phyloP scores from a whole-genome alignment of 2,329 filamentous ascomycete species.

The Diplodia sapinea region DNA sequence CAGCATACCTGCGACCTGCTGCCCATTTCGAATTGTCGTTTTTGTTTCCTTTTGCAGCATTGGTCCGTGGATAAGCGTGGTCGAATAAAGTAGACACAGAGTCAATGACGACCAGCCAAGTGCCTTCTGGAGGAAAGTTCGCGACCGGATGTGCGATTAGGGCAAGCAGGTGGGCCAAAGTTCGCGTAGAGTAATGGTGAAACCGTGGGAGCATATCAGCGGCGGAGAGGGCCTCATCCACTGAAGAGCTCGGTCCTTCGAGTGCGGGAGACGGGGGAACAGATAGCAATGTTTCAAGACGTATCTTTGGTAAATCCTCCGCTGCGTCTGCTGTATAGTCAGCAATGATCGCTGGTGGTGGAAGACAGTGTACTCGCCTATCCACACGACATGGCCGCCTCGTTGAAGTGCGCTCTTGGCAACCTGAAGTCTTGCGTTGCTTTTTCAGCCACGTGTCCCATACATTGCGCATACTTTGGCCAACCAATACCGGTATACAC shows the following conservation, averaged over 20 bases:
- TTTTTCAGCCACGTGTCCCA: not conserved
- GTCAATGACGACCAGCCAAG: conserved; percentile 77
- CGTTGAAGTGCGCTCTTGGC: conserved; percentile 66
- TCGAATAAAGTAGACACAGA: conserved; percentile 78
- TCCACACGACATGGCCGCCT: conserved; percentile 74
- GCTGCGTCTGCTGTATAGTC: conserved; percentile 52
- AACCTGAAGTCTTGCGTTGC: conserved; percentile 67
- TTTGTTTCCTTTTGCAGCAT: conserved; percentile 50
- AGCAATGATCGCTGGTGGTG: not conserved
- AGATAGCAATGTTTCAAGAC: conserved; percentile 57
- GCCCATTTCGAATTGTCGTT: conserved; percentile 56
- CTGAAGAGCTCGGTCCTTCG: conserved; percentile 24
- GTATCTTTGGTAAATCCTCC: conserved; percentile 54
- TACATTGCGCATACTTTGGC: not conserved
- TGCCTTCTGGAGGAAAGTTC: conserved; percentile 65
- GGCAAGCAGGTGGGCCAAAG: conserved; percentile 71
- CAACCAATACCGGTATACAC: conserved; percentile 39
- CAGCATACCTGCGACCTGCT: conserved; percentile 58
- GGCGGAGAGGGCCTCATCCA: conserved; percentile 24
- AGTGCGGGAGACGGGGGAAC: conserved; percentile 24
- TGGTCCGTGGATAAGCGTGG: conserved; percentile 71
- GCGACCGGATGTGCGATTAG: conserved; percentile 71
- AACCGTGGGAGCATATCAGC: conserved; percentile 58
- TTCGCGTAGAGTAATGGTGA: conserved; percentile 66
- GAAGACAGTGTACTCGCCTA: conserved; percentile 64